Evolutionary conservation across 75 land plant species (phyloP).

Genomic region (Selaginella tamariscina): DNA sequence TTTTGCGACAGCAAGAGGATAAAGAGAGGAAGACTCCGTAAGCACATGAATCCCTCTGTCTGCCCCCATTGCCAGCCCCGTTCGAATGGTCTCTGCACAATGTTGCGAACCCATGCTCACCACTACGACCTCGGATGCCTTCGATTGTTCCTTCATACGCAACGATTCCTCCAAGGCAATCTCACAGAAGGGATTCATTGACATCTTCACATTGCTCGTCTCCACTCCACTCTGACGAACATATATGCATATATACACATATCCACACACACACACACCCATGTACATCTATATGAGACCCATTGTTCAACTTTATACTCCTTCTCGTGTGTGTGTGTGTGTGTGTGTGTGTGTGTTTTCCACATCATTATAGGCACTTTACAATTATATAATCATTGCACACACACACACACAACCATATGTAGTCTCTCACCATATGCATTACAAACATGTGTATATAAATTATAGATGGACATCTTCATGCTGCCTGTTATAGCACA

Average conservation of each 20-base stretch:
- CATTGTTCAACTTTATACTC: too few relatives aligned
- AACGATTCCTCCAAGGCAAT: constrained; percentile 86
- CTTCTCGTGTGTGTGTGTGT: too few relatives aligned
- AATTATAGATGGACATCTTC: too few relatives aligned
- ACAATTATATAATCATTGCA: too few relatives aligned
- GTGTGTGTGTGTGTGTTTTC: too few relatives aligned
- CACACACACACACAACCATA: too few relatives aligned
- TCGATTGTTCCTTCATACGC: constrained; percentile 56
- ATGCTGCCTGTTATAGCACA: too few relatives aligned
- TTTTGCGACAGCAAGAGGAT: constrained; percentile 66
- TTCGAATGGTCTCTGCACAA: constrained; percentile 67
- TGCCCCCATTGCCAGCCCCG: constrained; percentile 93
- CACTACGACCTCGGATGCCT: constrained; percentile 67
- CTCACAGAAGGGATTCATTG: constrained; percentile 96
- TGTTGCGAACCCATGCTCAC: constrained; percentile 64
- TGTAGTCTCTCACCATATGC: too few relatives aligned
- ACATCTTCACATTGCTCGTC: constrained; percentile 80
- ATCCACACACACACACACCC: too few relatives aligned
- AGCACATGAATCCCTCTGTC: constrained; percentile 80
- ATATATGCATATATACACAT: not conserved
- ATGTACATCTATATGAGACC: too few relatives aligned
- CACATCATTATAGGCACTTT: too few relatives aligned
- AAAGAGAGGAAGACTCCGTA: constrained; percentile 20
- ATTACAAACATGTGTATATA: too few relatives aligned
- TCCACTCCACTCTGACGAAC: constrained; percentile 65